A percentile compares a stretch with the other conserved stretches of the same genome.
These are phyloP conservation scores for Apiospora hydei DNA, from an alignment of 2,329 filamentous ascomycete genomes.

Conservation along the genomic window DNA sequence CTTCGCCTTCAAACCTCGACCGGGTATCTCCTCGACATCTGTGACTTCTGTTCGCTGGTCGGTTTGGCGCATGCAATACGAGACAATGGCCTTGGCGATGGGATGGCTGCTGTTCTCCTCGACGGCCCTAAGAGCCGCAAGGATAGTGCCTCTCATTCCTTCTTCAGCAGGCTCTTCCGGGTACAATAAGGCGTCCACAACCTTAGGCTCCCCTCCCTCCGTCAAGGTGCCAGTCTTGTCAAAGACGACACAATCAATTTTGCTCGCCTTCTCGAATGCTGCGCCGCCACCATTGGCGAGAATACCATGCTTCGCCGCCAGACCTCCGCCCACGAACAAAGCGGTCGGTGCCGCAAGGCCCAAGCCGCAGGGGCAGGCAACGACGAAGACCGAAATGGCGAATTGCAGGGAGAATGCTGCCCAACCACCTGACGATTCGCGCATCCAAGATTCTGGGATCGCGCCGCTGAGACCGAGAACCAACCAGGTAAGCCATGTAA, in stretches of 20 bases:
- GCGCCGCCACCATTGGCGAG: constrained; percentile 85
- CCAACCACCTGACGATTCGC: constrained; percentile 67
- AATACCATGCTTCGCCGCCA: constrained; percentile 82
- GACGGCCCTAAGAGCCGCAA: constrained; percentile 65
- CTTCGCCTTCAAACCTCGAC: constrained; percentile 71
- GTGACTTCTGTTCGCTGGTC: constrained; percentile 43
- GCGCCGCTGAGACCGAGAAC: constrained; percentile 64
- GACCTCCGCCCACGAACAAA: constrained; percentile 81
- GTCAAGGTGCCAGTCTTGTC: constrained; percentile 91
- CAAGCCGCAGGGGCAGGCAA: constrained; percentile 85
- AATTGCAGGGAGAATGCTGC: constrained; percentile 80
- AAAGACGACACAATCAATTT: constrained; percentile 80
- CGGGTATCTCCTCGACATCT: constrained; percentile 70
- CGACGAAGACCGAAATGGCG: constrained; percentile 85
- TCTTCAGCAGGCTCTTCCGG: constrained; percentile 38
- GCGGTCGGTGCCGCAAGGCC: constrained; percentile 87
- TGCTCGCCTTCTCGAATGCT: constrained; percentile 84
- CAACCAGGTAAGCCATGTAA: constrained; percentile 78
- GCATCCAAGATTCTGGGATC: constrained; percentile 64
- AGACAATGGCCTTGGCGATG: constrained; percentile 73
- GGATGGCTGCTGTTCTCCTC: constrained; percentile 80
- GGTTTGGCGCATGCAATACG: constrained; percentile 59
- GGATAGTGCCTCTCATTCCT: constrained; percentile 42
- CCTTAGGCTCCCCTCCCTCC: constrained; percentile 72
- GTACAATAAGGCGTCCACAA: constrained; percentile 62